Evolutionary conservation across 768 basidiomycete genomes (phyloP), one percentile per base, ranked within the genome.

Genomic region (Russula sp.): DNA sequence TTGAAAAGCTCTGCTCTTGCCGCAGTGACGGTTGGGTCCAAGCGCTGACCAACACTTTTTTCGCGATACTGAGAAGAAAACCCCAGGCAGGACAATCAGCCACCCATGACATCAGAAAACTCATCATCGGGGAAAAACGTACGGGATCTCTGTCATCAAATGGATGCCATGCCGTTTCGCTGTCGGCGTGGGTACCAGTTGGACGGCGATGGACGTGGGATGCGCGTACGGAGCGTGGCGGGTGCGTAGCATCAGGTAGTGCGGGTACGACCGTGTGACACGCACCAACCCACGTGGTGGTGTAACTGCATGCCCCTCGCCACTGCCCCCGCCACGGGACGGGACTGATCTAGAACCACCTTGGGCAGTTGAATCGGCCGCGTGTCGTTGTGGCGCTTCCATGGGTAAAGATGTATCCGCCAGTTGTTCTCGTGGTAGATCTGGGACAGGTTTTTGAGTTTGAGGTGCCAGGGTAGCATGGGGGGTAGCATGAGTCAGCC

Each of bases 271-370:
- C 22, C 54, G 38, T 20, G 46, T 46, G 18, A 30, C 24, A 48
- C 54, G 64, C 8, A 46, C 26, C 11, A 22, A 4, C 16, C 48
- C 54, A 24, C 24, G 54, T 20, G 64, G 59, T 13, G 64, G 59
- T 28, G 64, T 56, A 16, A 13, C 0, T 2, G 30, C 22, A 5
- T 38, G 59, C 1, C 24, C 52, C 30, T n/a, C 38, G 13, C 42
- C 30, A 42, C 18, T 10, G 10, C 56, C 40, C 9, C 28, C 11
- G 30, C 56, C 49, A 16, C 60, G 57, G 18, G 59, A 56, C 2
- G 59, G 44, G 30, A 36, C 1, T 2, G 54, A 60, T 20, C 38
- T 14, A 16, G 53, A 18, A 34, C 2, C n/a, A n/a, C 44, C 30
- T 2, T n/a, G 54, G 34, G 9, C 0, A 16, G 28, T 26, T 6